A percentile compares a stretch with the other conserved stretches of the same genome.
Evolutionary conservation across 768 basidiomycete genomes (phyloP).

Genomic region (Cystobasidium onofrii): DNA sequence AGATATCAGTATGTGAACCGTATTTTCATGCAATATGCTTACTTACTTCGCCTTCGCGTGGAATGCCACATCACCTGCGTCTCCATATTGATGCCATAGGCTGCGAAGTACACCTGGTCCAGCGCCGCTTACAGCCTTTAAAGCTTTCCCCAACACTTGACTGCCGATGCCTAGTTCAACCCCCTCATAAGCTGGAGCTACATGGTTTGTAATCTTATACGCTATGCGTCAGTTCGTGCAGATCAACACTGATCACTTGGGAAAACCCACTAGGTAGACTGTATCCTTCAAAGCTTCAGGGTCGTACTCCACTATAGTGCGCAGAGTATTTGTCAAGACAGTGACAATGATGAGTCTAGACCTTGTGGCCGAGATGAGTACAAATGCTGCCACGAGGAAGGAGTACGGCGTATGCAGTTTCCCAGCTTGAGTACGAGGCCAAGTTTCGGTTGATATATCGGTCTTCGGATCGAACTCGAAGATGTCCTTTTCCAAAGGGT

Average conservation of each 20-base stretch:
- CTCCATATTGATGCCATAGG: constrained; percentile 60
- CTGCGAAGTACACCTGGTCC: constrained; percentile 52
- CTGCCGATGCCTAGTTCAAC: constrained; percentile 38
- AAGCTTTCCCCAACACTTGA: constrained; percentile 37
- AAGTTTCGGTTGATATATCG: constrained; percentile 29
- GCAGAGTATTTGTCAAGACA: constrained; percentile 64
- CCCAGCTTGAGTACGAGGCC: constrained; percentile 29
- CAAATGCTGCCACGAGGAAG: constrained; percentile 61
- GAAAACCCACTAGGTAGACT: constrained; percentile 39
- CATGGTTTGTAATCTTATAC: constrained; percentile 28
- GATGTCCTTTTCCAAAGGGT: constrained; percentile 38
- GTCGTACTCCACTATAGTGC: constrained; percentile 59
- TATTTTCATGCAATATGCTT: neutral
- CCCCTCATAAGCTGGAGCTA: constrained; percentile 35
- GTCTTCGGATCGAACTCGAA: constrained; percentile 36
- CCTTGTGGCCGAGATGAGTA: constrained; percentile 57
- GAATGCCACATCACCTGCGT: constrained; percentile 78
- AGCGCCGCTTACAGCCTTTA: constrained; percentile 36
- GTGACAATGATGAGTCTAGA: constrained; percentile 65
- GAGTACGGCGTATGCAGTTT: constrained; percentile 53
- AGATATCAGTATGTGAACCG: constrained; percentile 53
- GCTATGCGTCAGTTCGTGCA: constrained; percentile 40
- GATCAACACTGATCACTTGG: constrained; percentile 40
- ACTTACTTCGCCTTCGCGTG: constrained; percentile 62
- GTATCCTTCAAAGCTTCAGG: constrained; percentile 57